Evolutionary conservation across 2,329 filamentous ascomycete species (phyloP).

Genomic region (Aspergillus terreus): DNA sequence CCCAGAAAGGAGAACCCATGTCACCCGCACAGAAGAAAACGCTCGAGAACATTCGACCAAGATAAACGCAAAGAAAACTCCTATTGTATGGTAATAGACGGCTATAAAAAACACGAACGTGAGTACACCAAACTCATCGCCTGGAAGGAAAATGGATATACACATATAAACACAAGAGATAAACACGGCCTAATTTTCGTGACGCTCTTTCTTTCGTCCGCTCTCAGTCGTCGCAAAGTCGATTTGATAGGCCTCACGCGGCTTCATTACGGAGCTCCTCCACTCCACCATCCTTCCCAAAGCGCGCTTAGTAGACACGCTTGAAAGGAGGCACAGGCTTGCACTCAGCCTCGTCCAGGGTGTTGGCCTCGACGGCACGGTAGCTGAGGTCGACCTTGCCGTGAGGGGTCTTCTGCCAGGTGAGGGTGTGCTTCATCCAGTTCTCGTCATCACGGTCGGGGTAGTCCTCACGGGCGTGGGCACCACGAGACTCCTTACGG

Average conservation of each 20-base stretch:
- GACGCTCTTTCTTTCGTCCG: conserved; percentile 27
- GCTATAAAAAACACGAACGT: conserved; percentile 25
- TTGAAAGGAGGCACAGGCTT: conserved; percentile 96
- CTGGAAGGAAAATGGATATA: conserved; percentile 38
- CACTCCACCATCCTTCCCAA: background rate
- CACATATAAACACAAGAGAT: conserved; percentile 34
- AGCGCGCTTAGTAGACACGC: conserved; percentile 48
- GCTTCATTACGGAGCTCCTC: background rate
- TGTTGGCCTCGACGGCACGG: conserved; percentile 75
- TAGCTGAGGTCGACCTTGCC: conserved; percentile 82
- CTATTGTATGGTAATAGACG: conserved; percentile 26
- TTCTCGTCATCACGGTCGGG: conserved; percentile 91
- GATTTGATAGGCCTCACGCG: background rate
- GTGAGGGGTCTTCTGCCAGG: conserved; percentile 91
- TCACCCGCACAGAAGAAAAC: background rate
- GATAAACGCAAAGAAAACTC: conserved; percentile 22
- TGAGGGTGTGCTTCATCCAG: conserved; percentile 99
- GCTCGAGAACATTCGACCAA: background rate
- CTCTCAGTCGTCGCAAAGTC: conserved; percentile 1
- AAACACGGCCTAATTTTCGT: conserved; percentile 27
- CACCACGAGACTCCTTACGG: conserved; percentile 95
- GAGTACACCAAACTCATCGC: conserved; percentile 36
- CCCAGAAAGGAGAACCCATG: background rate
- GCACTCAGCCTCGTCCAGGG: conserved; percentile 93
- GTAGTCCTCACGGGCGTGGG: conserved; percentile 94